Percentiles rank a stretch among this genome's conserved stretches.
Evolutionary conservation across 805 yeast genomes (phyloP).

Genomic region (Candida xiaguanensis): DNA sequence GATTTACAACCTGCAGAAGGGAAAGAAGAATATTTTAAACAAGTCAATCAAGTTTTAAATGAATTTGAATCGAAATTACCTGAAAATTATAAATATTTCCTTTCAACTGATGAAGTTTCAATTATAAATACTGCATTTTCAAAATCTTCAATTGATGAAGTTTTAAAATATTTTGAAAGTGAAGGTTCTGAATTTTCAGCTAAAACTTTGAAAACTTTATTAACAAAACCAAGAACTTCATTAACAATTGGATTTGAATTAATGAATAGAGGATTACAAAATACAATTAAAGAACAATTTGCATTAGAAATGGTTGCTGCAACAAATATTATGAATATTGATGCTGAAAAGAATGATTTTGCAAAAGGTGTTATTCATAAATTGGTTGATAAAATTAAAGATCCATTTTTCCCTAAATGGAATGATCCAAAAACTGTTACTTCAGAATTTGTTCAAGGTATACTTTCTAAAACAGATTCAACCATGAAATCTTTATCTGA

Average conservation of each 20-base stretch:
- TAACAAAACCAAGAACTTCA: constrained; percentile 73
- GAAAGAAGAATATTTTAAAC: constrained; percentile 41
- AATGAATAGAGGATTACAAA: constrained; percentile 55
- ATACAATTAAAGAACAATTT: constrained; percentile 62
- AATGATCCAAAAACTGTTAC: constrained; percentile 16
- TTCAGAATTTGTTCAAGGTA: constrained; percentile 16
- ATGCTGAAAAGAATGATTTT: constrained; percentile 54
- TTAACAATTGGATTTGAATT: constrained; percentile 68
- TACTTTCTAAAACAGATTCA: constrained; percentile 17
- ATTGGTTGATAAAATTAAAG: constrained; percentile 56
- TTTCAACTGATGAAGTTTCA: constrained; percentile 50
- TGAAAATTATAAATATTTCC: constrained; percentile 54
- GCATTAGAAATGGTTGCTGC: constrained; percentile 75
- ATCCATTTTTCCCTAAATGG: constrained; percentile 37
- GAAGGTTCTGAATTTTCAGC: constrained; percentile 67
- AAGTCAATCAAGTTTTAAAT: constrained; percentile 70
- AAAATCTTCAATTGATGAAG: constrained; percentile 48
- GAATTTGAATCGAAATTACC: constrained; percentile 72
- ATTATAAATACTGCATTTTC: constrained; percentile 70
- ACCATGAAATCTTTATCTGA: constrained; percentile 22
- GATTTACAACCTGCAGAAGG: constrained; percentile 47
- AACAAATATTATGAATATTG: constrained; percentile 59
- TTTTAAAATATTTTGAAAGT: constrained; percentile 47
- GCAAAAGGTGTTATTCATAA: constrained; percentile 65
- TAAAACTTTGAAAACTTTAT: constrained; percentile 51